Conservation (phyloP, 768 basidiomycete species). For the Glaciozyma martinii region DNA sequence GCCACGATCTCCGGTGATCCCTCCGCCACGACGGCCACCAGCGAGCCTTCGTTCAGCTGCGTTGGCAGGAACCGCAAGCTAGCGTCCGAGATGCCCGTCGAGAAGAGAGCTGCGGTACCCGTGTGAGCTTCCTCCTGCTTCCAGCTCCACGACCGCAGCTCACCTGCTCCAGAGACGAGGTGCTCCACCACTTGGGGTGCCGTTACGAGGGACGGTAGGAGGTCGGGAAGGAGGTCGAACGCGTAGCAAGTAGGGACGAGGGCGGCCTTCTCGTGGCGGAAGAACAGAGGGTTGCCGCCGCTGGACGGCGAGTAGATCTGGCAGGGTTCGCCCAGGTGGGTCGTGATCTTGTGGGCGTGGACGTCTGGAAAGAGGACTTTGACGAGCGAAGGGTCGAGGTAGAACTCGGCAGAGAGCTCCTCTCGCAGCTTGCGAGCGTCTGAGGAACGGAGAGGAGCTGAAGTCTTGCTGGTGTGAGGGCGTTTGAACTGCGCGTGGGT, state of each 20-base stretch:
- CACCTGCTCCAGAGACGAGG: conserved; percentile 9
- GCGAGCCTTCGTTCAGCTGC: neutral
- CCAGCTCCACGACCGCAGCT: neutral
- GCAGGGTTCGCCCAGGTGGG: conserved; percentile 26
- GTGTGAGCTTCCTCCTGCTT: neutral
- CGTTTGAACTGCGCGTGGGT: conserved; percentile 24
- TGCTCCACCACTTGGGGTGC: conserved; percentile 16
- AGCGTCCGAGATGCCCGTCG: conserved; percentile 13
- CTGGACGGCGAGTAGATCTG: conserved; percentile 10
- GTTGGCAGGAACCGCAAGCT: conserved; percentile 2
- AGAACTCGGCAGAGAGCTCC: neutral
- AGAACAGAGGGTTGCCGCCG: conserved; percentile 2
- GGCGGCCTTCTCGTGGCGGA: conserved; percentile 6
- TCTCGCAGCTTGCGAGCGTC: conserved; percentile 25
- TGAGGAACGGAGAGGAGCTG: conserved; percentile 15
- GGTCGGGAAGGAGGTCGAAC: conserved; percentile 5
- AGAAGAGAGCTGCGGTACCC: conserved; percentile 12
- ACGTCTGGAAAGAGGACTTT: conserved; percentile 16
- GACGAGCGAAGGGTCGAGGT: neutral
- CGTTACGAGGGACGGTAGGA: conserved; percentile 17
- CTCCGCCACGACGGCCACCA: conserved; percentile 13
- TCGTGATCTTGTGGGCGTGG: conserved; percentile 1
- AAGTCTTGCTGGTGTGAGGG: conserved; percentile 17
- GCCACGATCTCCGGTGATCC: conserved; percentile 11
- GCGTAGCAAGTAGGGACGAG: conserved; percentile 22